Evolutionary conservation across 352 stramenopile species (phyloP).

Genomic region (Phytopythium chamaehyphon): DNA sequence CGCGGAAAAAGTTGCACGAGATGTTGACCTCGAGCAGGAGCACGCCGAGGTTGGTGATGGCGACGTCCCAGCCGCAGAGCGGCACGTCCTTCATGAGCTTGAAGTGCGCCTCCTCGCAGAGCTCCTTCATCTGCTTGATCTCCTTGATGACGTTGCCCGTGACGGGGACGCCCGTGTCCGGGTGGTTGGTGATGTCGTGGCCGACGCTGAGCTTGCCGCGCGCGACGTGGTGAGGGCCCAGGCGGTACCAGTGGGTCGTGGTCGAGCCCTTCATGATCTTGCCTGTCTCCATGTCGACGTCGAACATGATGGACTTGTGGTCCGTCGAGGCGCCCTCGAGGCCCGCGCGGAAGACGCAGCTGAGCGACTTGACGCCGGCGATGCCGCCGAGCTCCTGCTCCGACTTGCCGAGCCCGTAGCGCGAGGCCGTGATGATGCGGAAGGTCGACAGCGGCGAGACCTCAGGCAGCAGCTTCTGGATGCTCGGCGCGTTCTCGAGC

Average conservation of each 20-base stretch:
- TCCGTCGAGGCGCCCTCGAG: conserved; percentile 87
- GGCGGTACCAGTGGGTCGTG: conserved; percentile 96
- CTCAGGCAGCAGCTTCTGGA: conserved; percentile 89
- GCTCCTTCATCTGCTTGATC: conserved; percentile 80
- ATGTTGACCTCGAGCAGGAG: conserved; percentile 90
- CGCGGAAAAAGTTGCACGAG: conserved; percentile 95
- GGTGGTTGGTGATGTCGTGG: conserved; percentile 88
- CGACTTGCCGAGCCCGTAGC: conserved; percentile 47
- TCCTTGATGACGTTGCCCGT: conserved; percentile 88
- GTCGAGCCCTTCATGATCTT: conserved; percentile 93
- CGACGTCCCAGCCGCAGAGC: conserved; percentile 92
- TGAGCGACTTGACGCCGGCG: conserved; percentile 73
- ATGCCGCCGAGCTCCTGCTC: conserved; percentile 42
- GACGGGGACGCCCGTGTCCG: conserved; percentile 83
- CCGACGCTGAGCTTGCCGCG: conserved; percentile 72
- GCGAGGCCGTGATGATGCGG: conserved; percentile 95
- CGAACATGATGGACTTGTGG: conserved; percentile 98
- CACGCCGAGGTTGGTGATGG: conserved; percentile 88
- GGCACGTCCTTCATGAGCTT: conserved; percentile 92
- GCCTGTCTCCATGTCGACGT: conserved; percentile 94
- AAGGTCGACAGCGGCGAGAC: conserved; percentile 97
- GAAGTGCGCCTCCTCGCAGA: conserved; percentile 84
- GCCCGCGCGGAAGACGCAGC: conserved; percentile 75
- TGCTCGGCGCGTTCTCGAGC: conserved; percentile 91
- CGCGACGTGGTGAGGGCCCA: conserved; percentile 75